Conservation (phyloP, 352 stramenopile species). For the Phytophthora sansomeana region DNA sequence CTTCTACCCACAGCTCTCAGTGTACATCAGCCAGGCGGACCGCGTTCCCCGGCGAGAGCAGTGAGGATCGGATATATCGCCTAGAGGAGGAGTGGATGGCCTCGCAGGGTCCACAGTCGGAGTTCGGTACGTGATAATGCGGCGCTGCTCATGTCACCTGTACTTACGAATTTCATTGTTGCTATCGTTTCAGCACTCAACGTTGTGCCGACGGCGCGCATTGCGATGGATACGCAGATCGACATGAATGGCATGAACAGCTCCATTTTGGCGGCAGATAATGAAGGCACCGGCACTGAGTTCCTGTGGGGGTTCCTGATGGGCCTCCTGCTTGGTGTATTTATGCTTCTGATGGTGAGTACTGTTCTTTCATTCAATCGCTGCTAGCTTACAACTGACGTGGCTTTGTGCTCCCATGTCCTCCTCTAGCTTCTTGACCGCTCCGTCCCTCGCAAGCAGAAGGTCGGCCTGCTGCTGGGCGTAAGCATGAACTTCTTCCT, state of each 20-base stretch:
- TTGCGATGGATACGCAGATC: constrained; percentile 85
- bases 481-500: constrained; percentile 93
- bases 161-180: not conserved
- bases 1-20: constrained; percentile 88
- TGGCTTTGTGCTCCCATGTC: not conserved
- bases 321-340: constrained; percentile 87
- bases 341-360: constrained; percentile 91
- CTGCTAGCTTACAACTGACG: constrained; percentile 7
- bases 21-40: constrained; percentile 86
- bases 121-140: constrained; percentile 69
- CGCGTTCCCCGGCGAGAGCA: constrained; percentile 77
- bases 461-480: constrained; percentile 83
- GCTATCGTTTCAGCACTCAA: constrained; percentile 66
- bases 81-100: constrained; percentile 92
- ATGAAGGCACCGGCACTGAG: constrained; percentile 89
- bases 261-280: constrained; percentile 85
- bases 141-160: not conserved
- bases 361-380: not conserved
- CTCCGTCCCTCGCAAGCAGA: constrained; percentile 88
- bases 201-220: constrained; percentile 71
- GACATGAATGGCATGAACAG: constrained; percentile 87
- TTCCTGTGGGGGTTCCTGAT: constrained; percentile 91
- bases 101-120: constrained; percentile 84
- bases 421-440: constrained; percentile 76
- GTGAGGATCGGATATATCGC: constrained; percentile 89